Evolutionary conservation across 257 asterid species (phyloP).

Genomic region (Solanum pinnatisectum): DNA sequence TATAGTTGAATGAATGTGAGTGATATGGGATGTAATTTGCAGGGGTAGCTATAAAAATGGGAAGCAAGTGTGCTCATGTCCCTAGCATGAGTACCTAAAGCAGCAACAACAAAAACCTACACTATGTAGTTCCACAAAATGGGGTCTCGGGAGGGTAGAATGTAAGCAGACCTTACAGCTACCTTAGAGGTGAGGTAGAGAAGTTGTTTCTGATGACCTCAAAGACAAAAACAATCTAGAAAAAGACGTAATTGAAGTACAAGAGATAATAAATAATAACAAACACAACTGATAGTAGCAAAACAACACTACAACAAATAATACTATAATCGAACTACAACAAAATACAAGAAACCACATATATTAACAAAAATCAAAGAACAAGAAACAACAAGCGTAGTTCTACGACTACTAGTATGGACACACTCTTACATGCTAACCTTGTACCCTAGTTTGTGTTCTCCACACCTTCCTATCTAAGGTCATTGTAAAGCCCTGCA

Average conservation of each 20-base stretch:
- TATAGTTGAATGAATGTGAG: neutral
- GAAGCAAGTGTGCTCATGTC: neutral
- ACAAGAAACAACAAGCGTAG: neutral
- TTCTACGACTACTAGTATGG: neutral
- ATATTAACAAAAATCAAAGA: neutral
- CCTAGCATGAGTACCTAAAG: neutral
- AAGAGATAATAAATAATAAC: neutral
- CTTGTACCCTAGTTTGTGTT: neutral
- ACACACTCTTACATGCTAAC: neutral
- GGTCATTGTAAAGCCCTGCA: neutral
- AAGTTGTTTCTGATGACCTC: neutral
- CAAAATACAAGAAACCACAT: neutral
- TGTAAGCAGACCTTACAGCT: neutral
- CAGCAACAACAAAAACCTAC: neutral
- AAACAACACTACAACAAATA: no score
- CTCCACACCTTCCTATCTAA: neutral
- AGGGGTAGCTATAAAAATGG: neutral
- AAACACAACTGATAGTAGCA: neutral
- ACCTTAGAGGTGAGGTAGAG: neutral
- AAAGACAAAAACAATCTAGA: neutral
- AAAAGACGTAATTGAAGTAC: neutral
- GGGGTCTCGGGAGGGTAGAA: neutral
- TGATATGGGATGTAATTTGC: neutral
- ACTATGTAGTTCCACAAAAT: neutral
- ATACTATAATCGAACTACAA: neutral